Base-by-base conservation (phyloP, 192 early-diverging fungal species). In the Fimicolochytrium jonesii region DNA sequence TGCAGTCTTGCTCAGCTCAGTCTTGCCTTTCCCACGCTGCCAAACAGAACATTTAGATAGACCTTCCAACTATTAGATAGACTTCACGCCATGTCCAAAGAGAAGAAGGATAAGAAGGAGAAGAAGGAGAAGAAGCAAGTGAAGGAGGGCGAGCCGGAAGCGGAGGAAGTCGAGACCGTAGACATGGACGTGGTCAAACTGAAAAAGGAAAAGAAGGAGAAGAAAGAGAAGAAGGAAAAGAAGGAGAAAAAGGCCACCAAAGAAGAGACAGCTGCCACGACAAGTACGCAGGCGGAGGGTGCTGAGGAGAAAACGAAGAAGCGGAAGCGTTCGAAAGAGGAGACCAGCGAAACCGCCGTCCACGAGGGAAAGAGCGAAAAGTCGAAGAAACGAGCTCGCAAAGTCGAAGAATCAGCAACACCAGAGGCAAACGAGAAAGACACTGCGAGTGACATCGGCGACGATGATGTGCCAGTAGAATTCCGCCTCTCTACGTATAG, bases 161-260 rank as follows among this genome's bases (percentile, higher is more conserved):
- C 30, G 32, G 25, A n/a, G 17, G 53, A 49, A 37, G 39, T 33
- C 9, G 45, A 53, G 22, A 3, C 44, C 26, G 22, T 23, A 73
- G 59, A 41, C 42, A 35, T 75, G 71, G 45, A 58, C 34, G 61
- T 6, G 33, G 11, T 51, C 35, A n/a, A 42, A 25, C 1, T 55
- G 48, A 69, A 41, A 37, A 42, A 6, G 31, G 20, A 59, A 23
- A 70, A 67, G 59, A 65, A 59, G 53, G 42, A 45, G 37, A 81
- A 67, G 50, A 73, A 71, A 37, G 54, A 75, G 22, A 75, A 84
- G 67, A 58, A 75, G 28, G 64, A 82, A 41, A 80, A 80, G 42
- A 51, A 71, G 30, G 75, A 81, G 39, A 74, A 73, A 39, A 66
- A 75, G 39, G 69, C 70, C 31, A 73, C 78, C 32, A 44, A 28